Conservation (phyloP, 768 basidiomycete genomes). For the Crassisporium funariophilum region DNA sequence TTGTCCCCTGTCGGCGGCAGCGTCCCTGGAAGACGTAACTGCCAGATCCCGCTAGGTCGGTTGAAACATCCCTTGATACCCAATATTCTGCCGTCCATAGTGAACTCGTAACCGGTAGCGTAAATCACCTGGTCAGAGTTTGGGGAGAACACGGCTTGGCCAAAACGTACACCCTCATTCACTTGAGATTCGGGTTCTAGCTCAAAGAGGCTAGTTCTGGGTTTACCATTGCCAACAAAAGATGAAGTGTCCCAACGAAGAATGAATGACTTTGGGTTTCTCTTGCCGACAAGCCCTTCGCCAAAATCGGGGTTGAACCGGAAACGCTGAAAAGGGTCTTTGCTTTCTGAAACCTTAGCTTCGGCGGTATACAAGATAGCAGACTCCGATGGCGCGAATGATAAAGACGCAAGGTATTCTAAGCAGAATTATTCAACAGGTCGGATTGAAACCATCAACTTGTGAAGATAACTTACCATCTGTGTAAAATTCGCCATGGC, state of each 20-base stretch:
- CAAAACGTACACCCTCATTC: constrained; percentile 42
- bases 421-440: not conserved
- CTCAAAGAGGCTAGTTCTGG: not conserved
- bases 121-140: constrained; percentile 42
- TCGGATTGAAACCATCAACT: not conserved
- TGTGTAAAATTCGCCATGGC: constrained; percentile 60
- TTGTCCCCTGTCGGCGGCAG: constrained; percentile 6
- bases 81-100: constrained; percentile 56
- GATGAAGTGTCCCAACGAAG: constrained; percentile 44
- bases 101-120: constrained; percentile 64
- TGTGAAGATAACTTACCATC: constrained; percentile 47
- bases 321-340: constrained; percentile 45
- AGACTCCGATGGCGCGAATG: constrained; percentile 55
- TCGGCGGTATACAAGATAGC: constrained; percentile 66
- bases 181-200: too few species aligned
- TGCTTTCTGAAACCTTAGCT: constrained; percentile 36
- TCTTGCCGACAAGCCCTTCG: constrained; percentile 57
- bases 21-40: constrained; percentile 29
- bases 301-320: constrained; percentile 63
- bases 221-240: too few species aligned
- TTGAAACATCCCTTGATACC: constrained; percentile 65
- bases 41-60: constrained; percentile 59
- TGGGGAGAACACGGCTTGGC: constrained; percentile 56
- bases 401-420: constrained; percentile 56
- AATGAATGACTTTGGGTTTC: constrained; percentile 55